Conservation (phyloP, 257 asterid species). For the Gentiana straminea region DNA sequence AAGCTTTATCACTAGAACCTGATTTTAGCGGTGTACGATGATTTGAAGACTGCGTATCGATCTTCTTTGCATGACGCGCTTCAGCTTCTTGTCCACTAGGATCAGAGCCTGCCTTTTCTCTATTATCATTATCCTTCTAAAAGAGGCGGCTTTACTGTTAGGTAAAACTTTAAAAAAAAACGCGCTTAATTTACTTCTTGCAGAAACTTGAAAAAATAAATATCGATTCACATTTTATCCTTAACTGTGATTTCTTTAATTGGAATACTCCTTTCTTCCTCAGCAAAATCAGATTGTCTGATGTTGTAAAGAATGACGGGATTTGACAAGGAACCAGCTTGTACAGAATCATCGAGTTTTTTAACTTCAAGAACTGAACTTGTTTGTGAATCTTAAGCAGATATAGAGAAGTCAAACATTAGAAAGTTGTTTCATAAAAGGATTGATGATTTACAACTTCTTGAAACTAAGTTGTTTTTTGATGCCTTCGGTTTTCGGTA, state of each 20-base stretch:
- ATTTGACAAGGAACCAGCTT: constrained; percentile 25
- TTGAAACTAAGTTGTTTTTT: not conserved
- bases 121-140: constrained; percentile 60
- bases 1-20: constrained; percentile 18
- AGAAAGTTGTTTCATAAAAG: constrained; percentile 13
- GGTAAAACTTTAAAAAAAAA: constrained; percentile 18
- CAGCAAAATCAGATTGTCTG: constrained; percentile 14
- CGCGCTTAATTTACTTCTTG: not conserved
- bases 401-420: constrained; percentile 15
- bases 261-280: constrained; percentile 9
- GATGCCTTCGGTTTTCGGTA: not conserved
- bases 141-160: constrained; percentile 41
- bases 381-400: constrained; percentile 32
- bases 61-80: constrained; percentile 17
- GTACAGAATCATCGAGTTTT: constrained; percentile 21
- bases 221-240: constrained; percentile 33
- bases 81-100: constrained; percentile 18
- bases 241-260: constrained; percentile 41
- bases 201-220: constrained; percentile 8
- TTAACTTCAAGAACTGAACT: constrained; percentile 15
- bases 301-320: constrained; percentile 15
- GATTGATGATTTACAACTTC: constrained; percentile 5
- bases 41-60: constrained; percentile 14
- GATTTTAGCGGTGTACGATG: constrained; percentile 10
- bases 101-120: constrained; percentile 29